Evolutionary conservation across 768 basidiomycete genomes (phyloP), one percentile per base, ranked within the genome.

Genomic region (Stropharia rugosoannulata): DNA sequence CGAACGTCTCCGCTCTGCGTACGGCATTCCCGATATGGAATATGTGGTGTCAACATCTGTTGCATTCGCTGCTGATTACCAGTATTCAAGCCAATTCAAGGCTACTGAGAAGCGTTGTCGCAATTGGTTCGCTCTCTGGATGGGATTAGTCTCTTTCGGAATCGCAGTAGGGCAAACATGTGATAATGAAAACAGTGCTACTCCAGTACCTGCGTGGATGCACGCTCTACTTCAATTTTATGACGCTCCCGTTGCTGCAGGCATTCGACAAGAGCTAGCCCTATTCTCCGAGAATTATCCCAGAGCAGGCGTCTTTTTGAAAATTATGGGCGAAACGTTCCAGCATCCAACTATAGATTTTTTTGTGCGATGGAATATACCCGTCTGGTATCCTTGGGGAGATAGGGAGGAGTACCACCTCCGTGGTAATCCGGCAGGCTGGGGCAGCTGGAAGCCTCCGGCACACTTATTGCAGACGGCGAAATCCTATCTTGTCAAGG

Each of bases 361-460:
- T 27, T 56, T 47, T 49, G 18, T 13, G 15, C 22, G 32, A 16
- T 49, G 16, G 8, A 32, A 56, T 16, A 36, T 59, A 29, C 58
- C 58, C 10, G 49, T 59, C 16, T 59, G 58, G 58, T 59, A 59
- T 37, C 54, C 50, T 15, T 51, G 58, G 54, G 40, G 46, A 6
- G 13, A 50, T 10, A 16, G 12, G 13, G 49, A 50, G 25, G 22
- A 50, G 37, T 22, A 8, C 12, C 37, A 25, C 10, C 16, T 22
- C 6, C 19, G 25, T 5, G 18, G 4, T 6, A 50, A 22, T 22
- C 50, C 51, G 13, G 41, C 13, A 5, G 35, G 36, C 8, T 49
- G 44, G 37, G 8, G 15, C 12, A 38, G 47, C 35, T 46, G 42
- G 22, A 47, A 27, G 35, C 54, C 44, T 12, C 54, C 55, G 22